Conservation (phyloP, 257 asterid genomes). For the Rehmannia glutinosa region DNA sequence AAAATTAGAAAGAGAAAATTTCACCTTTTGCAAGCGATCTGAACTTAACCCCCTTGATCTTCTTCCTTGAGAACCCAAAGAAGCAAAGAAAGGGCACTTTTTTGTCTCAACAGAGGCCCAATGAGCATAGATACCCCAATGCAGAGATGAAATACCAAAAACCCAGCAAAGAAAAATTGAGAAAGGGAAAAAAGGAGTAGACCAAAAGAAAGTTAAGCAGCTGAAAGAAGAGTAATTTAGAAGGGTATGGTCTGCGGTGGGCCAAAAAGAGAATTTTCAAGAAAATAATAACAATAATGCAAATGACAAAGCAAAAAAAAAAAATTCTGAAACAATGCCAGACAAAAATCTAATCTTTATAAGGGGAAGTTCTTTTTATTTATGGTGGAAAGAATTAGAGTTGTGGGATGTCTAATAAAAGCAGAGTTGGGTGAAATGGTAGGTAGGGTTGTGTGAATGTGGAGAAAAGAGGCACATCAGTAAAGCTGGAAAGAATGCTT, state of each 20-base stretch:
- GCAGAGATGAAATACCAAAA: conserved; percentile 35
- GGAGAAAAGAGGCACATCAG: conserved; percentile 34
- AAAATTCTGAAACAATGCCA: conserved; percentile 35
- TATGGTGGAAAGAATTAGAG: conserved; percentile 22
- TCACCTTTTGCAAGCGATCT: conserved; percentile 48
- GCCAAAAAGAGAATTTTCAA: conserved; percentile 39
- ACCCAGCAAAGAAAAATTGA: conserved; percentile 26
- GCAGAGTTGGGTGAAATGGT: conserved; percentile 42
- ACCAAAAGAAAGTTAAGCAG: conserved; percentile 31
- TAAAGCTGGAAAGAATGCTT: conserved; percentile 58
- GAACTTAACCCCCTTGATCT: conserved; percentile 54
- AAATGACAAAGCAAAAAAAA: conserved; percentile 17
- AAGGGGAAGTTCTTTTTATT: conserved; percentile 13
- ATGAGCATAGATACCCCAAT: conserved; percentile 58
- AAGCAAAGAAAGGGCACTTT: conserved; percentile 34
- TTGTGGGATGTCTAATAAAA: conserved; percentile 20
- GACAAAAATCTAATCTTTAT: conserved; percentile 57
- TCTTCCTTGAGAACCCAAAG: conserved; percentile 55
- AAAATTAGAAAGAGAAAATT: conserved; percentile 23
- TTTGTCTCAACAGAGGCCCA: conserved; percentile 38
- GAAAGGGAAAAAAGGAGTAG: conserved; percentile 13
- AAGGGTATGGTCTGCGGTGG: conserved; percentile 58
- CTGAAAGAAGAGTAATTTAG: conserved; percentile 44
- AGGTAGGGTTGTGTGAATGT: conserved; percentile 48
- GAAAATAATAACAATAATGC: conserved; percentile 27